Base-by-base conservation (phyloP, 805 yeast species). In the Yamadazyma tumulicola region DNA sequence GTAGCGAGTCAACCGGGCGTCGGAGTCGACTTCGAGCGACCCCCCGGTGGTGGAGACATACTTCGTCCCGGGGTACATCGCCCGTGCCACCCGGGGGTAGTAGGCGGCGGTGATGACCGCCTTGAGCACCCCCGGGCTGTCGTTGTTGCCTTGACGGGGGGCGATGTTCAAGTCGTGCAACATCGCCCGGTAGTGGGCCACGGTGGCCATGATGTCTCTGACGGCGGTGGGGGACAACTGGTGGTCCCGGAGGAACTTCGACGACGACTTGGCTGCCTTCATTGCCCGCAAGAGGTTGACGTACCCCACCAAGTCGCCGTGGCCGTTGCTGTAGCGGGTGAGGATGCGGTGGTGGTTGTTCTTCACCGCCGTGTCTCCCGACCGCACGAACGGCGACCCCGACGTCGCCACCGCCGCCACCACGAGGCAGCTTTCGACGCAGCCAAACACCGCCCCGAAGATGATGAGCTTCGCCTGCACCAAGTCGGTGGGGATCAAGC, bases 401-500 rank as follows among this genome's bases (percentile, higher is more conserved):
- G 80, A 70, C 11, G 88, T 75, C 26, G 83, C 61, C 2, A 87
- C 69, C 0, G 96, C 77, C 0, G 95, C 91, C n/a, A 86, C 61
- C 0, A 93, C 77, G n/a, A 88, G 65, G 39, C 89, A 81, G 13
- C 74, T 61, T 17, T 85, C 89, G 6, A 89, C 60, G 49, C 93
- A 82, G 0, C 93, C 93, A 55, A 91, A 85, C 4, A 89, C 72
- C 27, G 91, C 77, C 1, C 95, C 88, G 41, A 79, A 74, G 12
- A 89, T 77, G 22, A 91, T 61, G 34, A 89, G 58, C 49, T 91
- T 91, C 6, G 95, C 96, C 31, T 87, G 82, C 41, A 77, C 81
- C 28, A 91, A 74, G 54, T 91, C 97, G 1, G 85, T 79, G 1
- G 98, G 98, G 40, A 91, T 65, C 50, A 81, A 66, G 0, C 96